Conservation (phyloP, 2,329 filamentous ascomycete genomes). For the Neurospora crassa region DNA sequence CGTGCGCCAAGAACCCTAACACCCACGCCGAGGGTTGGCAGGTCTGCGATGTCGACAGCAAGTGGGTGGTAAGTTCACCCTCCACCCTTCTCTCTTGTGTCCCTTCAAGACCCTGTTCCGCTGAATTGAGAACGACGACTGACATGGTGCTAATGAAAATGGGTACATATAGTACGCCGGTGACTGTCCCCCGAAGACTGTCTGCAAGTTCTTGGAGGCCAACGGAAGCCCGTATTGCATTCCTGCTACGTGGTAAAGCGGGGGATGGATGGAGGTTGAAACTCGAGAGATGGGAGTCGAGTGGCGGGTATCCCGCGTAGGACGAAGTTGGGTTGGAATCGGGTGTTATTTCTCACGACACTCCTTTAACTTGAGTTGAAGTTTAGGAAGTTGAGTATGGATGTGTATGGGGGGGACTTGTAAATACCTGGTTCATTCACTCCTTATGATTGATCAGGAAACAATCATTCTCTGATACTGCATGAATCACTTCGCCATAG, state of each 20-base stretch:
- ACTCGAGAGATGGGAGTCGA: not conserved
- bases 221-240: slow-evolving; percentile 20
- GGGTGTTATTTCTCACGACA: not conserved
- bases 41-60: slow-evolving; percentile 11
- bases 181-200: slow-evolving; percentile 8
- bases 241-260: slow-evolving; percentile 1
- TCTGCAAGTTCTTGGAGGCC: slow-evolving; percentile 13
- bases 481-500: too few species aligned
- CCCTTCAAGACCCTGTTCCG: too few species aligned
- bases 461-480: not conserved
- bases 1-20: slow-evolving; percentile 10
- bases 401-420: not conserved
- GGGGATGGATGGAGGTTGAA: not conserved
- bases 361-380: not conserved
- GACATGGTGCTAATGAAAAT: not conserved
- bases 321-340: not conserved
- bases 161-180: slow-evolving; percentile 11
- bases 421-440: not conserved
- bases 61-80: slow-evolving; percentile 15
- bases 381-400: not conserved
- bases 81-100: not conserved
- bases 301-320: not conserved
- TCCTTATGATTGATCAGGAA: not conserved
- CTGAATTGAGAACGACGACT: not conserved
- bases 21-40: slow-evolving; percentile 13